Evolutionary conservation across 306 rosid species (phyloP).

Genomic region (apple (Malus domestica)): DNA sequence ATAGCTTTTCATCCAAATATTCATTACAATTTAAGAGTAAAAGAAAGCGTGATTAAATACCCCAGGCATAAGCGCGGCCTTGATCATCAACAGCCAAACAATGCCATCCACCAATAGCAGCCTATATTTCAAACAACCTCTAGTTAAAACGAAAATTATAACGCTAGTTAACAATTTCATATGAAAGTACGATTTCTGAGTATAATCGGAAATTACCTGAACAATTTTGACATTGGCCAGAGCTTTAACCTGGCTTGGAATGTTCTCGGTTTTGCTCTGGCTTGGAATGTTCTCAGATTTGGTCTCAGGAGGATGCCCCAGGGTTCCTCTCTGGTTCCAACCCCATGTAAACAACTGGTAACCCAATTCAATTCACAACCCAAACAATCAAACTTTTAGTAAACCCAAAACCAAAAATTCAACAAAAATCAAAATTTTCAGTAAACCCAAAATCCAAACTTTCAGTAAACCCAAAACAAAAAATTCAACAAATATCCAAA

Average conservation of each 20-base stretch:
- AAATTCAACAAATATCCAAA: neutral
- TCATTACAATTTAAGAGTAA: neutral
- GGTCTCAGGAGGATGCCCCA: slow-evolving; percentile 81
- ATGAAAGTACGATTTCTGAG: neutral
- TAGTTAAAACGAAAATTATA: neutral
- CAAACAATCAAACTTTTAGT: no score
- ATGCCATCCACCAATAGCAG: slow-evolving; percentile 99
- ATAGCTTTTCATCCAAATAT: neutral
- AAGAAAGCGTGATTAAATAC: slow-evolving; percentile 24
- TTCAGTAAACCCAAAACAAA: no score
- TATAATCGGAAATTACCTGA: slow-evolving; percentile 44
- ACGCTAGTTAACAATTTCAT: neutral
- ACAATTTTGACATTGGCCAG: slow-evolving; percentile 69
- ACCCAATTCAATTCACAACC: neutral
- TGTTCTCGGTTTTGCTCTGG: slow-evolving; percentile 28
- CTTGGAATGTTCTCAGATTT: slow-evolving; percentile 86
- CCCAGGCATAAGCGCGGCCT: slow-evolving; percentile 98
- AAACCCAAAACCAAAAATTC: no score
- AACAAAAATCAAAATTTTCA: neutral
- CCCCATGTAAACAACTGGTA: slow-evolving; percentile 95
- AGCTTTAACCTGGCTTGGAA: slow-evolving; percentile 90
- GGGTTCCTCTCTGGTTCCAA: slow-evolving; percentile 97
- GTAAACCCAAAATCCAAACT: neutral
- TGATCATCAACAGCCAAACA: slow-evolving; percentile 99
- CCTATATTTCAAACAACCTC: slow-evolving; percentile 35